Percentiles rank a stretch among this genome's conserved stretches.
These are phyloP conservation scores for Sphaceloma murrayae DNA, from an alignment of 2,329 filamentous ascomycete species.

Conservation along the genomic window DNA sequence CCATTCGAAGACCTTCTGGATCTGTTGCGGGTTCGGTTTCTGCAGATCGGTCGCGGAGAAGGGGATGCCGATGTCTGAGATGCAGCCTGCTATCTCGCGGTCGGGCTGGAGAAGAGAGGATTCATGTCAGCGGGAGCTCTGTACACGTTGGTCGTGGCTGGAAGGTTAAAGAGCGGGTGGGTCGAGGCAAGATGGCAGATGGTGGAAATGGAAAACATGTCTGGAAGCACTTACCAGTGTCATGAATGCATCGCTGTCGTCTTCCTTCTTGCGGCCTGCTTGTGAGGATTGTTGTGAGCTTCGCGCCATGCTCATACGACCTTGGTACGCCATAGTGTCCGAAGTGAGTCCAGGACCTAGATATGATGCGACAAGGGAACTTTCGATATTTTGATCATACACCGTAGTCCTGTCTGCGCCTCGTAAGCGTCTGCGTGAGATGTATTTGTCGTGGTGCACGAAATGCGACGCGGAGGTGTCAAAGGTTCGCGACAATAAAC, in stretches of 20 bases:
- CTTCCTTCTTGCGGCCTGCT: conserved; percentile 32
- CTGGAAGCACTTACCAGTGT: conserved; percentile 33
- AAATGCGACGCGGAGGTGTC: not conserved
- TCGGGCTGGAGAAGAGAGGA: conserved; percentile 42
- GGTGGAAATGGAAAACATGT: conserved; percentile 15
- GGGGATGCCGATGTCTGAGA: conserved; percentile 88
- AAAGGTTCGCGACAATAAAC: conserved; percentile 7
- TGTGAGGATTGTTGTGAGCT: conserved; percentile 28
- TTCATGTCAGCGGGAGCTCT: no score
- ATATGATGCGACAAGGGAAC: no score
- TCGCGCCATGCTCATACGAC: conserved; percentile 43
- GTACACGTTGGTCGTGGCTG: not conserved
- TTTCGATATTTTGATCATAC: no score
- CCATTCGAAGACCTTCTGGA: conserved; percentile 97
- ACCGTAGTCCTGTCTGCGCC: no score
- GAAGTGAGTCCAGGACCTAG: no score
- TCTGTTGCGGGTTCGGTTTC: conserved; percentile 87
- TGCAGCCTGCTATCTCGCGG: conserved; percentile 86
- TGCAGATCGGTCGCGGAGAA: conserved; percentile 80
- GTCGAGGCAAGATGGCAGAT: not conserved
- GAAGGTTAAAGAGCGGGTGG: not conserved
- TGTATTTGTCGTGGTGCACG: not conserved
- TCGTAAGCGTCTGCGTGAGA: no score
- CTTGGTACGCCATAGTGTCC: conserved; percentile 39
- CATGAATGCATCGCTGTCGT: conserved; percentile 43